These are phyloP conservation scores for Coffea canephora DNA, from an alignment of 257 asterid genomes.

Conservation along the genomic window DNA sequence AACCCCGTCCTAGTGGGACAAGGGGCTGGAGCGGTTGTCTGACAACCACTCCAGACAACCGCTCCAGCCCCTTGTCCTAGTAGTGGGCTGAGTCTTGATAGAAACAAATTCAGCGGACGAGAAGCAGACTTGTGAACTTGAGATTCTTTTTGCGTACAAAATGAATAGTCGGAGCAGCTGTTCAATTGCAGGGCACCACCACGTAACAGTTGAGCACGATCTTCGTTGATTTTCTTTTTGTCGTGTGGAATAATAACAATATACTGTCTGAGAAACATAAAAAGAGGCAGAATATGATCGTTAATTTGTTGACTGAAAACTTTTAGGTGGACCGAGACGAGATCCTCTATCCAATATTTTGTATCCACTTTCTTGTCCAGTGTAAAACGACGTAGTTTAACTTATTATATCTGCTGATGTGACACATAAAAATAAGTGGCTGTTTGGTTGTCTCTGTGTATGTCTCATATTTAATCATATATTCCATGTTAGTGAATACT, in stretches of 20 bases:
- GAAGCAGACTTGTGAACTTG: neutral
- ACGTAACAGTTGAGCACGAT: neutral
- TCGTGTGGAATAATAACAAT: neutral
- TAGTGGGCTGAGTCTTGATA: neutral
- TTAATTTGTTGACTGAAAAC: neutral
- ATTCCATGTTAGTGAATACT: too few relatives aligned
- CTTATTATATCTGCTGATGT: too few relatives aligned
- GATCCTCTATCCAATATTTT: too few relatives aligned
- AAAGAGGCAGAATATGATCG: neutral
- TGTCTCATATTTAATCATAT: too few relatives aligned
- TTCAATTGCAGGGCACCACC: neutral
- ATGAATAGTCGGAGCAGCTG: too few relatives aligned
- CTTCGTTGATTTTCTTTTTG: neutral
- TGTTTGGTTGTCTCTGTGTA: too few relatives aligned
- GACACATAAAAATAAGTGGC: too few relatives aligned
- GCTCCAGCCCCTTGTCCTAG: too few relatives aligned
- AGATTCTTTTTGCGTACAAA: neutral
- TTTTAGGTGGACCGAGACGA: neutral
- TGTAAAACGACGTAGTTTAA: too few relatives aligned
- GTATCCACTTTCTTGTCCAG: too few relatives aligned
- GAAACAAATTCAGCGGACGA: neutral
- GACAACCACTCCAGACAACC: too few relatives aligned
- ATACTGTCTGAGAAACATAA: neutral
- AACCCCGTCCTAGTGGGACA: neutral
- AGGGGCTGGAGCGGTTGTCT: too few relatives aligned